phyloP scores from a whole-genome alignment of 805 yeast genomes.

The Candida namnaoensis region DNA sequence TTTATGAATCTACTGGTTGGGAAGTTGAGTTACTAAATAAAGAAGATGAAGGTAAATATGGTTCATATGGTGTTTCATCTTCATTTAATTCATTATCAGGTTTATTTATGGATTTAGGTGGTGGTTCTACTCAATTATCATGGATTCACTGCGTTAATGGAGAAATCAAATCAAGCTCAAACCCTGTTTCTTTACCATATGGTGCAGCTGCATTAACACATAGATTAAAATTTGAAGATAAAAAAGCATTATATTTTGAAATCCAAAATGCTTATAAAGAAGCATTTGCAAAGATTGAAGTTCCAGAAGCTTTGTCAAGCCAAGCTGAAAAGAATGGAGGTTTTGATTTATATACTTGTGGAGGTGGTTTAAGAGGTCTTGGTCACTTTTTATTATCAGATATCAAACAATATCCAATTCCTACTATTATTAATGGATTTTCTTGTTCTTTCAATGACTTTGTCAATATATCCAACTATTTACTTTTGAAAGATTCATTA shows the following conservation, averaged over 20 bases:
- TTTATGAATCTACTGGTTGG: constrained; percentile 58
- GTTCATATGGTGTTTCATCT: constrained; percentile 69
- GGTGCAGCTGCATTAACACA: constrained; percentile 65
- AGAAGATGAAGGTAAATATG: constrained; percentile 58
- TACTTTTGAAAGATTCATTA: constrained; percentile 37
- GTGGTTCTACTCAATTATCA: constrained; percentile 60
- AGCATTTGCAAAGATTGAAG: constrained; percentile 40
- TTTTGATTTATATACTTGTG: constrained; percentile 55
- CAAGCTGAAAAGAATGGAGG: constrained; percentile 52
- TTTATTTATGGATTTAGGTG: constrained; percentile 65
- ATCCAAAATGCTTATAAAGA: constrained; percentile 40
- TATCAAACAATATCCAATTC: constrained; percentile 54
- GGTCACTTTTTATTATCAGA: constrained; percentile 51
- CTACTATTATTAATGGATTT: constrained; percentile 62
- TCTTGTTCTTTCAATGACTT: constrained; percentile 48
- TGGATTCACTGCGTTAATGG: constrained; percentile 59
- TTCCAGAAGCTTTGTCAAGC: constrained; percentile 42
- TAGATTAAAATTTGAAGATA: constrained; percentile 42
- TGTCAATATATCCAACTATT: constrained; percentile 38
- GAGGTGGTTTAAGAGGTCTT: constrained; percentile 68
- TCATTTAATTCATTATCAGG: constrained; percentile 62
- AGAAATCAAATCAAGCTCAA: constrained; percentile 40
- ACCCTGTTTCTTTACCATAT: constrained; percentile 60
- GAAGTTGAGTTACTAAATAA: constrained; percentile 49
- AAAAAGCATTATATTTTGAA: constrained; percentile 40